Evolutionary conservation across 352 stramenopile genomes (phyloP).

Genomic region (Pelagophyceae sp.): DNA sequence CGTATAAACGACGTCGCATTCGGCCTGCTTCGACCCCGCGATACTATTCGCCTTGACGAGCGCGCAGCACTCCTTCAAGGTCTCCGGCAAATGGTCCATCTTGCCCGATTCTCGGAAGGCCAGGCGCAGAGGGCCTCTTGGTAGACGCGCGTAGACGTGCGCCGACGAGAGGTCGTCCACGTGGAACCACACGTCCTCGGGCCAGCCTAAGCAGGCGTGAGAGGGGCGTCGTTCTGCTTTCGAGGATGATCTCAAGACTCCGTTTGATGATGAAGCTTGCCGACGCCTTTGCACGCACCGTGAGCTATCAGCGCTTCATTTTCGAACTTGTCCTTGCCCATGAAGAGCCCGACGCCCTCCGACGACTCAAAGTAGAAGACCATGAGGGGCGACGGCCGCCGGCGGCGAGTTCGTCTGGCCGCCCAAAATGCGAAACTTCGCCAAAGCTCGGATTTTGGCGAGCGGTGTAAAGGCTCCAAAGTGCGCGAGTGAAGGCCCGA

Average conservation of each 20-base stretch:
- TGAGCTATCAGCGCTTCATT: constrained; percentile 98
- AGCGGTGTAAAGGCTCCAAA: too few species aligned
- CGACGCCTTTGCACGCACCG: too few species aligned
- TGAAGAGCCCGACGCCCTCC: constrained; percentile 80
- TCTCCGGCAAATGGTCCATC: constrained; percentile 48
- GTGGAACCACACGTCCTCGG: constrained; percentile 93
- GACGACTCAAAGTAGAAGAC: constrained; percentile 53
- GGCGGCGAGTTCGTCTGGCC: too few species aligned
- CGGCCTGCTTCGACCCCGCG: constrained; percentile 43
- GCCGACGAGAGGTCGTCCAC: constrained; percentile 94
- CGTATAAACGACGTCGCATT: constrained; percentile 53
- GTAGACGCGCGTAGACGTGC: constrained; percentile 92
- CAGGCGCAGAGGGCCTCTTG: constrained; percentile 33
- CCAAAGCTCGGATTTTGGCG: too few species aligned
- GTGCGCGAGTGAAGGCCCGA: too few species aligned
- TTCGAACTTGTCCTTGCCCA: constrained; percentile 97
- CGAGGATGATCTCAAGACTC: too few species aligned
- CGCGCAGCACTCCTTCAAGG: constrained; percentile 45
- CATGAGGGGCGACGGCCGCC: too few species aligned
- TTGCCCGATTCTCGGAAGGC: constrained; percentile 26
- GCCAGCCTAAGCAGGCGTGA: too few species aligned
- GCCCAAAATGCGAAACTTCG: too few species aligned
- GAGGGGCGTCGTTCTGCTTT: too few species aligned
- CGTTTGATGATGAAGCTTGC: too few species aligned
- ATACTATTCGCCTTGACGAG: constrained; percentile 57